These are phyloP conservation scores for Artemisia princeps DNA, from an alignment of 140 eudicot species.

Conservation along the genomic window DNA sequence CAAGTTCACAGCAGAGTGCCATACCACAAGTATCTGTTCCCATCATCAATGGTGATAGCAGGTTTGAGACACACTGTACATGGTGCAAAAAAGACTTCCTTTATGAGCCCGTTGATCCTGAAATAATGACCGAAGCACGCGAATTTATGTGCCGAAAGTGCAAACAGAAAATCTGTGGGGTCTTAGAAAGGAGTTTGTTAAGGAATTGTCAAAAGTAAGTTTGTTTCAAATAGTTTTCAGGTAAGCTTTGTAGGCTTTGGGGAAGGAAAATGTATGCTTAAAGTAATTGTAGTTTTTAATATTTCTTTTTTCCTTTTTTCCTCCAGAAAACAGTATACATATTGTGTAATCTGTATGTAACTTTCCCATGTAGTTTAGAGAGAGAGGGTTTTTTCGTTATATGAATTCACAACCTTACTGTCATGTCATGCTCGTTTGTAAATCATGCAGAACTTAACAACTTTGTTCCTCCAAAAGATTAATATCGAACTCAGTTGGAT, in stretches of 20 bases:
- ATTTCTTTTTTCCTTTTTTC: background rate
- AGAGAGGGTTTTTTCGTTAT: background rate
- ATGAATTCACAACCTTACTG: background rate
- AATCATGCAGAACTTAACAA: background rate
- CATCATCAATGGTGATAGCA: background rate
- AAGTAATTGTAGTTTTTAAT: background rate
- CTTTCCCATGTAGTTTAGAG: conserved; percentile 22
- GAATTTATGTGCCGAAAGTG: conserved; percentile 31
- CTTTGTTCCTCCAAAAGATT: background rate
- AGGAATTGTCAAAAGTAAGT: conserved; percentile 14
- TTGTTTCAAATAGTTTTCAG: background rate
- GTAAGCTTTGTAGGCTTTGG: conserved; percentile 3
- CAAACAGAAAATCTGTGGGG: conserved; percentile 24
- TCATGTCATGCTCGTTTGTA: background rate
- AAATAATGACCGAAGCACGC: conserved; percentile 30
- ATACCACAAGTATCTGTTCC: conserved; percentile 10
- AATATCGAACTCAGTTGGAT: background rate
- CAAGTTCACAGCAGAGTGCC: conserved; percentile 8
- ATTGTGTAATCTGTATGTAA: conserved; percentile 7
- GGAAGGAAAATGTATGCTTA: conserved; percentile 13
- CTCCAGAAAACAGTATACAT: conserved; percentile 6
- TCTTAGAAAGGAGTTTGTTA: conserved; percentile 25
- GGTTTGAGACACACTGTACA: conserved; percentile 24
- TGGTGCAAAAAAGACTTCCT: conserved; percentile 33
- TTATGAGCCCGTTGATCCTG: conserved; percentile 23